Percentiles rank a stretch among this genome's conserved stretches.
Evolutionary conservation across 2,329 filamentous ascomycete species (phyloP).

Genomic region (Mycosphaerella sp.): DNA sequence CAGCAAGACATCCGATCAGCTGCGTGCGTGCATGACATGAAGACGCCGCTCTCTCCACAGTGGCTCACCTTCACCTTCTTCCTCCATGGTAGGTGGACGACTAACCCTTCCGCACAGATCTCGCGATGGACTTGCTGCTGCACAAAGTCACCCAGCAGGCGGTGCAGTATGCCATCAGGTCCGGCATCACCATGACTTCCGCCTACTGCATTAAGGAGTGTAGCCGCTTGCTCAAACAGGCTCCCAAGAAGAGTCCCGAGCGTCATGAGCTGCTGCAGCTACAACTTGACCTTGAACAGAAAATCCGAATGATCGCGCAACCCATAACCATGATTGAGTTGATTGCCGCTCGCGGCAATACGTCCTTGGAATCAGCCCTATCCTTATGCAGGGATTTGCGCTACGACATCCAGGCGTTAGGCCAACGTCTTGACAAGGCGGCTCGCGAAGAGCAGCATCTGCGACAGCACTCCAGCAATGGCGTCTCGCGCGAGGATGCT

Average conservation of each 20-base stretch:
- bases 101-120: no score
- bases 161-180: constrained; percentile 86
- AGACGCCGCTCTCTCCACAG: no score
- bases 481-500: constrained; percentile 50
- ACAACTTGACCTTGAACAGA: constrained; percentile 70
- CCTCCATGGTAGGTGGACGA: no score
- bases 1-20: no score
- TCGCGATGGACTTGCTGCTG: constrained; percentile 60
- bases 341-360: constrained; percentile 71
- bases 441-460: constrained; percentile 57
- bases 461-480: constrained; percentile 40
- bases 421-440: constrained; percentile 65
- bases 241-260: constrained; percentile 58
- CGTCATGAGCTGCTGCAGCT: constrained; percentile 66
- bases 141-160: constrained; percentile 67
- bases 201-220: constrained; percentile 80
- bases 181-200: constrained; percentile 78
- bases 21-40: no score
- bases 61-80: no score
- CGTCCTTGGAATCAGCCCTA: constrained; percentile 76
- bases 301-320: constrained; percentile 88
- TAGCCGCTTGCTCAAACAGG: constrained; percentile 66
- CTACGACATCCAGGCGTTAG: constrained; percentile 74
- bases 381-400: constrained; percentile 75
- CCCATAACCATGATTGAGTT: constrained; percentile 90